phyloP scores from a whole-genome alignment of 202 grass and related monocot species.

The Brachypodium distachyon region DNA sequence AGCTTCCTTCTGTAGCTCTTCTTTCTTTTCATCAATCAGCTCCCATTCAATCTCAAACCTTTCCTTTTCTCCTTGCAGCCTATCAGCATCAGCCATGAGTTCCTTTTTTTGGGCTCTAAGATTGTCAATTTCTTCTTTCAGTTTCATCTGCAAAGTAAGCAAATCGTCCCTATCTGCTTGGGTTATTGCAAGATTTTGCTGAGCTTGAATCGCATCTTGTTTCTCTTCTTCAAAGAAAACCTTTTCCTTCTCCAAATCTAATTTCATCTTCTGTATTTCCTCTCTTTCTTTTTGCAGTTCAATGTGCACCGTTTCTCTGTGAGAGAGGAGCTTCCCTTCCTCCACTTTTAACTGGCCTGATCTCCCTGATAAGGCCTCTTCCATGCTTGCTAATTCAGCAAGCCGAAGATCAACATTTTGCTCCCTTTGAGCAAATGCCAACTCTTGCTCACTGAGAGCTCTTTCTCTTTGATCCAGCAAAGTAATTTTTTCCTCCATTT shows the following conservation, averaged over 20 bases:
- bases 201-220: conserved; percentile 36
- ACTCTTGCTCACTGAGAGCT: conserved; percentile 40
- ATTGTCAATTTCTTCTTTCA: conserved; percentile 94
- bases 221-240: conserved; percentile 58
- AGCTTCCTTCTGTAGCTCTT: conserved; percentile 62
- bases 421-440: conserved; percentile 29
- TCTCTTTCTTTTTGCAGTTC: conserved; percentile 52
- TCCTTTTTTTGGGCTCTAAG: conserved; percentile 69
- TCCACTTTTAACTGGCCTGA: conserved; percentile 42
- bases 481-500: conserved; percentile 23
- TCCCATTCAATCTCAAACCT: conserved; percentile 96
- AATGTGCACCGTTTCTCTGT: conserved; percentile 16
- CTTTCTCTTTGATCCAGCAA: conserved; percentile 47
- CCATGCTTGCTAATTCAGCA: conserved; percentile 45
- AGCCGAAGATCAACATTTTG: conserved; percentile 24
- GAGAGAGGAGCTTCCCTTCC: conserved; percentile 30
- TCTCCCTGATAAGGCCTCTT: conserved; percentile 44
- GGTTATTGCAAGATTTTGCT: conserved; percentile 59
- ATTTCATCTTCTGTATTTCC: conserved; percentile 49
- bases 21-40: conserved; percentile 75
- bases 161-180: conserved; percentile 67
- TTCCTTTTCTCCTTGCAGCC: conserved; percentile 79
- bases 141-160: conserved; percentile 53
- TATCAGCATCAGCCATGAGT: conserved; percentile 63
- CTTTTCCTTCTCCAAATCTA: conserved; percentile 64